Conservation (phyloP, 106 monocot genomes). For the Ottelia alismoides region DNA sequence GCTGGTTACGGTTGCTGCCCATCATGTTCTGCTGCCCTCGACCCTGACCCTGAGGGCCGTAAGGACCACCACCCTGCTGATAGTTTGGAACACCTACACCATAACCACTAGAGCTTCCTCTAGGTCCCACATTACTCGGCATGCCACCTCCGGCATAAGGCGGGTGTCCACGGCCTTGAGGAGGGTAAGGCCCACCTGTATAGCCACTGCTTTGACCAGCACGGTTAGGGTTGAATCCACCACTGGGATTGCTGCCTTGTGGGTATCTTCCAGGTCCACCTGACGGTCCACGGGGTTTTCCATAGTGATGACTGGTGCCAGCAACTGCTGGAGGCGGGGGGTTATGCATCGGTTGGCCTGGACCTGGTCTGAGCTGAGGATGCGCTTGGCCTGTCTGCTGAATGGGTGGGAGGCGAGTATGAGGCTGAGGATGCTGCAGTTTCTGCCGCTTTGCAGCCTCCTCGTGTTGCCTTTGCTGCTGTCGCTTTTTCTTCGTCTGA, state of each 20-base stretch:
- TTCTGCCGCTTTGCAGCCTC: conserved; percentile 85
- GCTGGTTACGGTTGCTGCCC: conserved; percentile 51
- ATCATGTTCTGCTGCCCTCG: conserved; percentile 35
- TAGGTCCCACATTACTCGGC: conserved; percentile 40
- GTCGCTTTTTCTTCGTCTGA: conserved; percentile 91
- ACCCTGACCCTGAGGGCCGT: conserved; percentile 44
- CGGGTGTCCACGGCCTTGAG: conserved; percentile 37
- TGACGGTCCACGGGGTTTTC: conserved; percentile 55
- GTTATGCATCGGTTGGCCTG: conserved; percentile 44
- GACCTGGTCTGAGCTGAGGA: conserved; percentile 68
- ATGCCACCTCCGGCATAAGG: conserved; percentile 56
- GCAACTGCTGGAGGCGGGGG: conserved; percentile 40
- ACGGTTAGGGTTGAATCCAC: conserved; percentile 59
- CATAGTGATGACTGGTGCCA: conserved; percentile 68
- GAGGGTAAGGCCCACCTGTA: conserved; percentile 30
- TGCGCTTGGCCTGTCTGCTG: conserved; percentile 61
- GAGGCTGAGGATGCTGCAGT: conserved; percentile 79
- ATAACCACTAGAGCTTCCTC: conserved; percentile 38
- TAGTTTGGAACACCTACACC: conserved; percentile 49
- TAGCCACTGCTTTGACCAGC: conserved; percentile 38
- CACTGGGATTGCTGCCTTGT: conserved; percentile 61
- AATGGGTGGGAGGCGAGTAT: conserved; percentile 63
- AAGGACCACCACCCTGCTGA: conserved; percentile 59
- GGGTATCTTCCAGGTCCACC: conserved; percentile 58
- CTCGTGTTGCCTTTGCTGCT: conserved; percentile 88